Conservation (phyloP, 1,284 basidiomycete genomes). For the Taiwanofungus camphoratus region DNA sequence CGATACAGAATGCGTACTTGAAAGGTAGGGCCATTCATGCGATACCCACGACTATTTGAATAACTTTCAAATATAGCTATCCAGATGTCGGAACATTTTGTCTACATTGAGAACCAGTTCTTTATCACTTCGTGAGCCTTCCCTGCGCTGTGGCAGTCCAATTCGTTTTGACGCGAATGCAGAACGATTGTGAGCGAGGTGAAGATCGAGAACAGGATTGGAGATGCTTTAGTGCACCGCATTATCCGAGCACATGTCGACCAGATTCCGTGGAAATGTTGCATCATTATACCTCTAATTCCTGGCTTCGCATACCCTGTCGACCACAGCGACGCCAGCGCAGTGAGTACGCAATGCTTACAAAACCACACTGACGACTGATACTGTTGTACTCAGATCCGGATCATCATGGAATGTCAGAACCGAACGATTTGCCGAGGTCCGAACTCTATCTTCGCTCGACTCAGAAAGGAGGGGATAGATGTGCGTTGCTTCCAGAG, state of each 20-base stretch:
- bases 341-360: conserved; percentile 44
- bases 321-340: conserved; percentile 89
- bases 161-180: background rate
- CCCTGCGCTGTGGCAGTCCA: background rate
- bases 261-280: conserved; percentile 83
- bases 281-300: conserved; percentile 88
- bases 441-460: conserved; percentile 87
- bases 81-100: conserved; percentile 89
- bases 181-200: conserved; percentile 86
- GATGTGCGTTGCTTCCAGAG: conserved; percentile 55
- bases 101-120: conserved; percentile 98
- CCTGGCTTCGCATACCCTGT: conserved; percentile 95
- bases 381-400: conserved; percentile 54
- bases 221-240: conserved; percentile 88
- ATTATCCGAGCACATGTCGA: conserved; percentile 88
- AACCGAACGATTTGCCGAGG: conserved; percentile 87
- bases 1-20: conserved; percentile 92
- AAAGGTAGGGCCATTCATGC: conserved; percentile 51
- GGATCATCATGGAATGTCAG: conserved; percentile 92
- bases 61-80: conserved; percentile 57
- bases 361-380: conserved; percentile 3
- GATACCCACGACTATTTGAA: background rate
- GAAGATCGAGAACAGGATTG: conserved; percentile 89
- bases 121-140: conserved; percentile 85
- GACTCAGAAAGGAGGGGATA: conserved; percentile 84